Evolutionary conservation across 768 basidiomycete species (phyloP).

Genomic region (Boletales sp.): DNA sequence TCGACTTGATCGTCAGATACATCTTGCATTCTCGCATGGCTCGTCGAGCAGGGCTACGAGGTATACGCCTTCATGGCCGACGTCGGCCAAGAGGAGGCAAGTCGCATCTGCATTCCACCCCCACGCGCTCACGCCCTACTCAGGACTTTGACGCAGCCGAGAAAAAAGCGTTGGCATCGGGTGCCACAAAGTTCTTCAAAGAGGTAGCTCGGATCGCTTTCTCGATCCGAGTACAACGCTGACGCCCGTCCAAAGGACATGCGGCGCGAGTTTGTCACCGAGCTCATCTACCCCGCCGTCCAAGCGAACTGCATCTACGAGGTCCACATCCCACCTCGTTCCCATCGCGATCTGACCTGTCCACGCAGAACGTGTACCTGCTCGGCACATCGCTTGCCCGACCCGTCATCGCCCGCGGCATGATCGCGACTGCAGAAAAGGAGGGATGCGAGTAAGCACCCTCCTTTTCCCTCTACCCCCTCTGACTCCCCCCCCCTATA

Average conservation of each 20-base stretch:
- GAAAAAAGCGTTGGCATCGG: slow-evolving; percentile 83
- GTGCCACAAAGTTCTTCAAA: slow-evolving; percentile 95
- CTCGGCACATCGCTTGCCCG: slow-evolving; percentile 97
- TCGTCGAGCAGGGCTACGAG: slow-evolving; percentile 97
- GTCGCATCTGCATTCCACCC: slow-evolving; percentile 4
- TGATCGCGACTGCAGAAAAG: slow-evolving; percentile 88
- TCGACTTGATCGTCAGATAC: slow-evolving; percentile 55
- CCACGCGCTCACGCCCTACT: background rate
- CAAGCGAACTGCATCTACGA: slow-evolving; percentile 99
- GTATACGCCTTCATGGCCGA: slow-evolving; percentile 97
- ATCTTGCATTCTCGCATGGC: slow-evolving; percentile 98
- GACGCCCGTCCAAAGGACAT: slow-evolving; percentile 61
- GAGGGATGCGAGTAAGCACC: slow-evolving; percentile 91
- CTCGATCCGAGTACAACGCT: background rate
- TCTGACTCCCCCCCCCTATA: slow-evolving; percentile 27
- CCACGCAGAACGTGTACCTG: slow-evolving; percentile 84
- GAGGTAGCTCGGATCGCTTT: slow-evolving; percentile 47
- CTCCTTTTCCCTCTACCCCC: background rate
- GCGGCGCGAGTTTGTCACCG: slow-evolving; percentile 90
- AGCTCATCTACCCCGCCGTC: slow-evolving; percentile 96
- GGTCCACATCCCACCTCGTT: slow-evolving; percentile 37
- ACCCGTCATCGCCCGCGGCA: slow-evolving; percentile 97
- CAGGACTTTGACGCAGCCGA: slow-evolving; percentile 94
- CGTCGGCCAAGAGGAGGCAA: slow-evolving; percentile 86
- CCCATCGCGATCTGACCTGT: background rate